Evolutionary conservation across 1,139 yeast genomes (phyloP), one percentile per base, ranked within the genome.

Genomic region (Saccharomyces hybrid): DNA sequence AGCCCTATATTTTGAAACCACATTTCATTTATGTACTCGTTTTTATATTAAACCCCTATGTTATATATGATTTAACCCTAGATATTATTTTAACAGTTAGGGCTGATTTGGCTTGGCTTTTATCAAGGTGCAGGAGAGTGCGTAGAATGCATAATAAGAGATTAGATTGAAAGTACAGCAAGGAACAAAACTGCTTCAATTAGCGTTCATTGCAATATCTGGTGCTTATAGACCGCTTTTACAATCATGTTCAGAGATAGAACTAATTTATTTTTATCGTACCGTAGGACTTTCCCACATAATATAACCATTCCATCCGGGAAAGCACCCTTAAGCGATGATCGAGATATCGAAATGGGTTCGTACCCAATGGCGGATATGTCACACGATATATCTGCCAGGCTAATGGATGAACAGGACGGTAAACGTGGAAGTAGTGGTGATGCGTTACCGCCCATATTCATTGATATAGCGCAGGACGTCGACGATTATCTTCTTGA

Each of bases 271-370:
- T 85, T 74, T 66, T 73, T 85, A 29, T 84, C 91, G 27, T 86
- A 85, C 64, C 80, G 93, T 57, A 76, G 88, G 53, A 85, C 93
- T 1, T 80, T 82, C 27, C 87, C 90, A 0, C 83, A 86, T 56
- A 75, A 70, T 52, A 14, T 38, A 28, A n/a, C 47, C 31, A 5
- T 26, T 13, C 28, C 49, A 34, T 34, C 42, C 5, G 23, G 42
- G 32, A 46, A 13, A 27, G 27, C 41, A 11, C 46, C 48, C 31
- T 34, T 49, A 16, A 46, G 51, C 11, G 58, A 51, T 29, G 61
- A 58, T 3, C 59, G 51, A 6, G 59, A 56, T 7, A 57, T 47
- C n/a, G 11, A 64, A 57, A 28, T 51, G 46, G 51, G 63, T 60
- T 26, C 61, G 23, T 54, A 48, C 16, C 55, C 56, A 1, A 52